phyloP scores from a whole-genome alignment of 495 filamentous ascomycete genomes.

The Cladorrhinum samala region DNA sequence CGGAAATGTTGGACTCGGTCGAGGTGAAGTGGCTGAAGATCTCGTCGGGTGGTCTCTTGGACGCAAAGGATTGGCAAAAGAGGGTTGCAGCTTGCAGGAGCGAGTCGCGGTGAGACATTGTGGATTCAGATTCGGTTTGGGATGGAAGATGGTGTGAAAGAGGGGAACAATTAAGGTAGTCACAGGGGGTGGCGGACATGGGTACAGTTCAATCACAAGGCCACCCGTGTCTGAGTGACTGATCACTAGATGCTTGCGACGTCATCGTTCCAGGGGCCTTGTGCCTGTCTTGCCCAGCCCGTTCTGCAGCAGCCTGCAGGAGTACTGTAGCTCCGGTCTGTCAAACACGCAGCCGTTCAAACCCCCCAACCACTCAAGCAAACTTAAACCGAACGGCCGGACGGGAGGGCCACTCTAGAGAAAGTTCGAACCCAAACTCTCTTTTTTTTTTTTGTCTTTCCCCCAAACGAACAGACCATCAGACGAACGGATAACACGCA shows the following conservation, averaged over 20 bases:
- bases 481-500: too few species aligned
- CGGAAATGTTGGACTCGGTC: conserved; percentile 16
- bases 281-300: neutral
- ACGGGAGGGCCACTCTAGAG: neutral
- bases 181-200: neutral
- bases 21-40: conserved; percentile 49
- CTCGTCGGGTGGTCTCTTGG: conserved; percentile 21
- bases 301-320: neutral
- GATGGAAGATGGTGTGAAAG: neutral
- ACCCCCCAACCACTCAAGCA: neutral
- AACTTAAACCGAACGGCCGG: conserved; percentile 18
- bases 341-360: neutral
- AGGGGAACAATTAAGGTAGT: neutral
- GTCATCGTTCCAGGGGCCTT: neutral
- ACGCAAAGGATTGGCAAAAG: conserved; percentile 45
- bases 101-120: conserved; percentile 17
- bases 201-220: neutral
- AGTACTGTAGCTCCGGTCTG: conserved; percentile 3
- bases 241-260: neutral
- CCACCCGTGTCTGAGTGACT: too few species aligned
- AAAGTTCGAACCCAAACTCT: too few species aligned
- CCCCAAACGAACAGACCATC: neutral
- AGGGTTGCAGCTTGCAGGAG: conserved; percentile 39
- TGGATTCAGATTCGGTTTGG: neutral
- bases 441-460: too few species aligned